Conservation (phyloP, 768 basidiomycete genomes). For the Sporobolomyces pararoseus region DNA sequence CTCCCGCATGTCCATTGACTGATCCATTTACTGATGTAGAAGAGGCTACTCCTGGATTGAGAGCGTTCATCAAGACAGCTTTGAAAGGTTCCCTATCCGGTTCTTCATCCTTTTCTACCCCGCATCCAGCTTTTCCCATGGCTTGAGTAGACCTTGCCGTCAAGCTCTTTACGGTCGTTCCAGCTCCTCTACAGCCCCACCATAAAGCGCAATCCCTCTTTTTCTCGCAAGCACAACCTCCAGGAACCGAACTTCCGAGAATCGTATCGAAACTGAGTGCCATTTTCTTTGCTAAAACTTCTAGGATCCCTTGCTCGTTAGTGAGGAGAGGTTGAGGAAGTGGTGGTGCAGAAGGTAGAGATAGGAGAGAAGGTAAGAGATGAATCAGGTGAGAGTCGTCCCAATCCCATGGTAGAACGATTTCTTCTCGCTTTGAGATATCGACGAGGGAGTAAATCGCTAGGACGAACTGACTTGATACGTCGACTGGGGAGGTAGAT, state of each 20-base stretch:
- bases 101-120: not conserved
- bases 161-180: conserved; percentile 10
- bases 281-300: conserved; percentile 19
- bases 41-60: conserved; percentile 20
- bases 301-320: conserved; percentile 15
- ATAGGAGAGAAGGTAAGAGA: conserved; percentile 29
- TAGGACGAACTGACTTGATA: conserved; percentile 59
- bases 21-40: not conserved
- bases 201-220: conserved; percentile 37
- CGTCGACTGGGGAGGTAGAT: not conserved
- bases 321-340: not conserved
- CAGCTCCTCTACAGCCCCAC: conserved; percentile 23
- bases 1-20: conserved; percentile 2
- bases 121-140: too few relatives aligned
- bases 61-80: not conserved
- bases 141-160: conserved; percentile 5
- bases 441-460: conserved; percentile 69
- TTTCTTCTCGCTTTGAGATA: conserved; percentile 73
- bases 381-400: conserved; percentile 73
- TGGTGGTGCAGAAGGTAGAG: conserved; percentile 1
- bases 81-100: conserved; percentile 11
- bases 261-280: conserved; percentile 18
- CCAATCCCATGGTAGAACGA: conserved; percentile 94
- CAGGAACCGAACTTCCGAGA: conserved; percentile 9
- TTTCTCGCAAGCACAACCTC: conserved; percentile 33